These are phyloP conservation scores for Cubamyces lactineus DNA, from an alignment of 768 basidiomycete species.

Conservation along the genomic window DNA sequence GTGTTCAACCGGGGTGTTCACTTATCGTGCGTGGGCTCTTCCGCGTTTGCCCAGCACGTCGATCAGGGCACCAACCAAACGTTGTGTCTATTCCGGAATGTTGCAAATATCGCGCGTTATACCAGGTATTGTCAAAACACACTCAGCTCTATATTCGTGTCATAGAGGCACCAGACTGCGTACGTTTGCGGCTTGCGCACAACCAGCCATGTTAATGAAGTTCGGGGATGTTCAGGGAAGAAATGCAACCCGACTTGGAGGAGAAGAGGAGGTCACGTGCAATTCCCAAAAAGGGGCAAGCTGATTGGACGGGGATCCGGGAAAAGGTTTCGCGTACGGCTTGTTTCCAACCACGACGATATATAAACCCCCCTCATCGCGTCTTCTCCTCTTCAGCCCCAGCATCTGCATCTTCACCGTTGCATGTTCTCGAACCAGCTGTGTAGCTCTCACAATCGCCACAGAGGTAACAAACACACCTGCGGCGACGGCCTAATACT, in stretches of 20 bases:
- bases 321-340: too few species aligned
- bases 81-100: neutral
- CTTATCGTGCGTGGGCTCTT: neutral
- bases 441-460: constrained; percentile 84
- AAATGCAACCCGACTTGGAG: too few species aligned
- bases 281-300: too few species aligned
- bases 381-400: constrained; percentile 3
- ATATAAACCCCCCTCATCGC: constrained; percentile 6
- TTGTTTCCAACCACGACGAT: neutral
- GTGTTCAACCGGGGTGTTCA: neutral
- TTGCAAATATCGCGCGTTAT: neutral
- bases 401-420: constrained; percentile 34
- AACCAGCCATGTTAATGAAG: too few species aligned
- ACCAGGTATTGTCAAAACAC: neutral
- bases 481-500: constrained; percentile 65
- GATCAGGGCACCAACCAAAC: constrained; percentile 5
- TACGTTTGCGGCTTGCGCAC: too few species aligned
- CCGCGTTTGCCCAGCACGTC: neutral
- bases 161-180: too few species aligned
- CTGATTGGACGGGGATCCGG: too few species aligned
- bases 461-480: constrained; percentile 87
- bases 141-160: neutral
- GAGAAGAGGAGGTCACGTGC: too few species aligned
- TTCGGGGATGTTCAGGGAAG: too few species aligned
- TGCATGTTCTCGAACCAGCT: constrained; percentile 97